Evolutionary conservation across 106 monocot genomes (phyloP).

Genomic region (Phalaenopsis equestris): DNA sequence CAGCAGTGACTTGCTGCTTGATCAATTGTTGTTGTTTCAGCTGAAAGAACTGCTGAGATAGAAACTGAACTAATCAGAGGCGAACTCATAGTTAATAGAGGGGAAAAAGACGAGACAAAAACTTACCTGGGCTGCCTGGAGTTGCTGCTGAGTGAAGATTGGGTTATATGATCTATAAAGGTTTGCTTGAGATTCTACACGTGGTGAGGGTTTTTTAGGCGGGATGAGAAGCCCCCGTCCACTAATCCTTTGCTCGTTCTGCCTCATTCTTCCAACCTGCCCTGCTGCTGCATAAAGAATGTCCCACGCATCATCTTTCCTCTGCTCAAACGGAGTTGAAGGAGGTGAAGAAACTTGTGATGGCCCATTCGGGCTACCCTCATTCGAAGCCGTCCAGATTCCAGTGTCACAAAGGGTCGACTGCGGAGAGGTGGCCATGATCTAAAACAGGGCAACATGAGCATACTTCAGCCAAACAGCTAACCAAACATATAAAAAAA

Average conservation of each 20-base stretch:
- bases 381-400: conserved; percentile 17
- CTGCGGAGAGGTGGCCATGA: conserved; percentile 19
- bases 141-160: conserved; percentile 8
- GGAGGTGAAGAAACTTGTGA: conserved; percentile 16
- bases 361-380: conserved; percentile 12
- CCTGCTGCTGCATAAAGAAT: conserved; percentile 17
- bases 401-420: conserved; percentile 13
- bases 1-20: conserved; percentile 30
- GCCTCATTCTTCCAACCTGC: background rate
- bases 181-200: background rate
- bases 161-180: background rate
- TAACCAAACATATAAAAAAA: background rate
- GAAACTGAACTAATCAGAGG: background rate
- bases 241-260: background rate
- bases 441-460: background rate
- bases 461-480: background rate
- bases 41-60: conserved; percentile 29
- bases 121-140: conserved; percentile 10
- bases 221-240: conserved; percentile 13
- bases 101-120: background rate
- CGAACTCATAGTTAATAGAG: too few species aligned
- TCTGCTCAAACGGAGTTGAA: conserved; percentile 13
- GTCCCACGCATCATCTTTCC: conserved; percentile 8
- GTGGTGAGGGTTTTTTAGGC: background rate
- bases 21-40: conserved; percentile 43